A percentile compares a stretch with the other conserved stretches of the same genome.
Conservation (phyloP, 202 grass and related monocot species). For the Carex sylvatica region DNA sequence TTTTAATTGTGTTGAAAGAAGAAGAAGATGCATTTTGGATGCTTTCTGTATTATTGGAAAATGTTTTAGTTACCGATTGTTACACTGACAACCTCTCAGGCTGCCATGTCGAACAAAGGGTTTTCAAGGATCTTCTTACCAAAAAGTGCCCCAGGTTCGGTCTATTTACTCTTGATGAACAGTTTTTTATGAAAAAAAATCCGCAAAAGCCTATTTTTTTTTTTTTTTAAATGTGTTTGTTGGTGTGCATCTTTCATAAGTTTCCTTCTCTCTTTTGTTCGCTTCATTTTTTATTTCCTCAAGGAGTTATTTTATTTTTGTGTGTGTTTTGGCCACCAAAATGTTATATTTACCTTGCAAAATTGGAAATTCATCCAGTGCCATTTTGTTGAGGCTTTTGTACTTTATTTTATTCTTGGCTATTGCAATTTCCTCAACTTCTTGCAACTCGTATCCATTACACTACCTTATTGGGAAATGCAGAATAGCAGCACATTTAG, state of each 20-base stretch:
- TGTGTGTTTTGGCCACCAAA: not conserved
- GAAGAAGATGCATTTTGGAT: conserved; percentile 99
- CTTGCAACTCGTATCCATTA: not conserved
- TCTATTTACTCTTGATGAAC: not conserved
- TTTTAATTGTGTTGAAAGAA: conserved; percentile 83
- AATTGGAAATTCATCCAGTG: not conserved
- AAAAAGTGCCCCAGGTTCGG: conserved; percentile 91
- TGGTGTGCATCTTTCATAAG: not conserved
- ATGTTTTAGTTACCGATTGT: conserved; percentile 90
- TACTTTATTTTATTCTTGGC: not conserved
- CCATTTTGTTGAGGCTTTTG: not conserved
- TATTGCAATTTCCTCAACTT: not conserved
- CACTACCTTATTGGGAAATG: conserved; percentile 7
- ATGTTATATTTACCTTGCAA: not conserved
- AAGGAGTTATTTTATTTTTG: not conserved
- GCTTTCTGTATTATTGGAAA: conserved; percentile 89
- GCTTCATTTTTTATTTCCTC: not conserved
- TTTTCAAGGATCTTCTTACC: conserved; percentile 91
- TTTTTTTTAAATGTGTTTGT: not conserved
- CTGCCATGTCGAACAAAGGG: conserved; percentile 96
- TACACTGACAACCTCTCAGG: conserved; percentile 96
- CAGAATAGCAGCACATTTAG: conserved; percentile 88
- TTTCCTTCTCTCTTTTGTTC: not conserved
- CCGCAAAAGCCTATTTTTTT: not conserved
- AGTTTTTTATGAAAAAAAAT: not conserved